Evolutionary conservation across 2,329 filamentous ascomycete genomes (phyloP).

Genomic region (Aspergillus sp.): DNA sequence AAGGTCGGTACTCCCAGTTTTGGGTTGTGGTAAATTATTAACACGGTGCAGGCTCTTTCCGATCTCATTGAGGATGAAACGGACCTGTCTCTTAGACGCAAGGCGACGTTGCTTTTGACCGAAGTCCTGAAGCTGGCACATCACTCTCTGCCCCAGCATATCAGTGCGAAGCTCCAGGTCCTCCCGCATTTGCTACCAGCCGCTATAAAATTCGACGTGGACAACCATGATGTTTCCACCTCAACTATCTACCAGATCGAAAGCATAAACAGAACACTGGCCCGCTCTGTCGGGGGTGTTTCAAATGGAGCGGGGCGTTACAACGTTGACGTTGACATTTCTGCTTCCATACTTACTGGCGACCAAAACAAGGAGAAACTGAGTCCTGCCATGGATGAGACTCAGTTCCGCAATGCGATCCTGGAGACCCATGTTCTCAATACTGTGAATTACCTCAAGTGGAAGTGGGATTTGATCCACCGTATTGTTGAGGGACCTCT

Average conservation of each 20-base stretch:
- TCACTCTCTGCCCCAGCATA: constrained; percentile 75
- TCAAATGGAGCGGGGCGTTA: constrained; percentile 43
- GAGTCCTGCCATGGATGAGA: constrained; percentile 64
- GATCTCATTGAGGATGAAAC: constrained; percentile 52
- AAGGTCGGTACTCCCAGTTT: constrained; percentile 34
- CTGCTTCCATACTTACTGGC: constrained; percentile 41
- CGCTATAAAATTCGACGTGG: constrained; percentile 69
- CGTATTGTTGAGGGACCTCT: constrained; percentile 90
- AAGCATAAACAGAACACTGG: constrained; percentile 90
- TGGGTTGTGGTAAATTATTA: constrained; percentile 18
- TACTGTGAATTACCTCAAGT: constrained; percentile 88
- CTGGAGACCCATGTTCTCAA: constrained; percentile 79
- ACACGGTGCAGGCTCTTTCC: constrained; percentile 45
- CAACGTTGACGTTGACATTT: constrained; percentile 48
- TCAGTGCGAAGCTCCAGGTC: constrained; percentile 83
- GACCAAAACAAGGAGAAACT: constrained; percentile 56
- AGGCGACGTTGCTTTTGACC: constrained; percentile 85
- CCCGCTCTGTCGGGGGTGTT: constrained; percentile 65
- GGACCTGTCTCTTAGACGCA: constrained; percentile 67
- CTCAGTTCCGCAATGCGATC: constrained; percentile 62
- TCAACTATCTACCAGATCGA: constrained; percentile 97
- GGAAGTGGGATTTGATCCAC: constrained; percentile 94
- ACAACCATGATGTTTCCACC: constrained; percentile 76
- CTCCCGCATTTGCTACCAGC: constrained; percentile 81
- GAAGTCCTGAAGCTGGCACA: constrained; percentile 89